A percentile compares a stretch with the other conserved stretches of the same genome.
Evolutionary conservation across 108 stramenopile species (phyloP).

Genomic region (Hondaea fermentalgiana): DNA sequence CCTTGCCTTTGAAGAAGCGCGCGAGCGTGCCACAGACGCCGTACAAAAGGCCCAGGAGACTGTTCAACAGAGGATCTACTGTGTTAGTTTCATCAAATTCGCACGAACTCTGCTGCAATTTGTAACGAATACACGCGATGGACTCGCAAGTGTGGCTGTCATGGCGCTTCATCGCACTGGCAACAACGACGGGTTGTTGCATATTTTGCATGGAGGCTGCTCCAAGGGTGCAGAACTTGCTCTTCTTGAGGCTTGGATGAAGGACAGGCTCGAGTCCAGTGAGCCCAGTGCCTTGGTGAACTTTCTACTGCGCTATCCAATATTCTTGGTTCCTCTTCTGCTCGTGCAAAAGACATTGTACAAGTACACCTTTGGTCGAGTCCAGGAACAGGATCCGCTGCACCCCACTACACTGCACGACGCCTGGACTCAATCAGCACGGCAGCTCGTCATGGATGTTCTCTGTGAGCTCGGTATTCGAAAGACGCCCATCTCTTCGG

Average conservation of each 20-base stretch:
- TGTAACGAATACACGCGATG: not conserved
- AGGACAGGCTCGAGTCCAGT: not conserved
- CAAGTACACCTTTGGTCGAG: not conserved
- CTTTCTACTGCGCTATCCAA: not conserved
- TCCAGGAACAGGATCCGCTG: not conserved
- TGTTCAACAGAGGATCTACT: not conserved
- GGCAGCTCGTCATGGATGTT: not conserved
- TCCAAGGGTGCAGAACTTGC: not conserved
- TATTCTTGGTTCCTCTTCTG: not conserved
- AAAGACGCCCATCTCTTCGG: not conserved
- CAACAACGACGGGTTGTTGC: not conserved
- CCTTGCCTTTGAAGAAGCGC: not conserved
- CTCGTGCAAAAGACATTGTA: not conserved
- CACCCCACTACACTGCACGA: not conserved
- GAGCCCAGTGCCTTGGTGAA: not conserved
- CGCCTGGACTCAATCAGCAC: not conserved
- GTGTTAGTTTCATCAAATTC: not conserved
- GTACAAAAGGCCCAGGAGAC: not conserved
- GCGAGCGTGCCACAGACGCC: not conserved
- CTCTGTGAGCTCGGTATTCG: not conserved
- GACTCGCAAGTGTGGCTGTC: not conserved
- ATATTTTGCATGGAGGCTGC: not conserved
- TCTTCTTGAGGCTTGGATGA: not conserved
- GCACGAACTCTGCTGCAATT: not conserved
- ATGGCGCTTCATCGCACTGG: not conserved